Conservation (phyloP, 805 yeast genomes). For the Myxozyma mucilagina region DNA sequence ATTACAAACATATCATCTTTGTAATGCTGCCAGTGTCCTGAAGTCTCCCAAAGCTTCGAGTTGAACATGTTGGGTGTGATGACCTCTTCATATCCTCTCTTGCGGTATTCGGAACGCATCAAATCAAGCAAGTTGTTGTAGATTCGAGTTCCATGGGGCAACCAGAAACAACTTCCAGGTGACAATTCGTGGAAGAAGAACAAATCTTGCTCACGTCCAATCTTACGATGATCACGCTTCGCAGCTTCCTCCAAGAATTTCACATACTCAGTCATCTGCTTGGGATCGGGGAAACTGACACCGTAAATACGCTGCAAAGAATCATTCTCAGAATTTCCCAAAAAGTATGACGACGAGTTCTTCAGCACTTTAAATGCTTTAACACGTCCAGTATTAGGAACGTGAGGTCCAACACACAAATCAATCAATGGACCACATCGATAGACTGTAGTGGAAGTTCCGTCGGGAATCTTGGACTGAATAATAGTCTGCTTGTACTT, state of each 20-base stretch:
- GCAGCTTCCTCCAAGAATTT: conserved; percentile 95
- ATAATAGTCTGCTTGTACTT: conserved; percentile 91
- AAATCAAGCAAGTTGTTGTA: conserved; percentile 82
- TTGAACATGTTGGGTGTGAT: conserved; percentile 99
- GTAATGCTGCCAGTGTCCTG: conserved; percentile 98
- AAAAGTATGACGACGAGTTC: conserved; percentile 93
- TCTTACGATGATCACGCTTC: conserved; percentile 85
- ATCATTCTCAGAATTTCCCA: conserved; percentile 90
- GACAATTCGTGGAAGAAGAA: conserved; percentile 95
- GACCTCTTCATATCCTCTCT: conserved; percentile 96
- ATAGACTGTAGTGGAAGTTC: conserved; percentile 93
- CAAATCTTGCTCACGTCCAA: conserved; percentile 94
- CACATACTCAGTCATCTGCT: conserved; percentile 89
- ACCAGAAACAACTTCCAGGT: conserved; percentile 98
- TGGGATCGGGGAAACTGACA: conserved; percentile 97
- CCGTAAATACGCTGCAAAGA: conserved; percentile 97
- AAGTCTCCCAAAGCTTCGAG: conserved; percentile 95
- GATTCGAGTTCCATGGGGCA: conserved; percentile 98
- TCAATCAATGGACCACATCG: conserved; percentile 97
- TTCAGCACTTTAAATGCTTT: conserved; percentile 92
- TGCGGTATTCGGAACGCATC: conserved; percentile 79
- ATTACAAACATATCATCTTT: conserved; percentile 96
- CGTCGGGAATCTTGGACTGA: conserved; percentile 87
- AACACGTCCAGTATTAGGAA: conserved; percentile 95
- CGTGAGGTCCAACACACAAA: conserved; percentile 96